Conservation (phyloP, 2,329 filamentous ascomycete species). For the Arthrobotrys megalospora region DNA sequence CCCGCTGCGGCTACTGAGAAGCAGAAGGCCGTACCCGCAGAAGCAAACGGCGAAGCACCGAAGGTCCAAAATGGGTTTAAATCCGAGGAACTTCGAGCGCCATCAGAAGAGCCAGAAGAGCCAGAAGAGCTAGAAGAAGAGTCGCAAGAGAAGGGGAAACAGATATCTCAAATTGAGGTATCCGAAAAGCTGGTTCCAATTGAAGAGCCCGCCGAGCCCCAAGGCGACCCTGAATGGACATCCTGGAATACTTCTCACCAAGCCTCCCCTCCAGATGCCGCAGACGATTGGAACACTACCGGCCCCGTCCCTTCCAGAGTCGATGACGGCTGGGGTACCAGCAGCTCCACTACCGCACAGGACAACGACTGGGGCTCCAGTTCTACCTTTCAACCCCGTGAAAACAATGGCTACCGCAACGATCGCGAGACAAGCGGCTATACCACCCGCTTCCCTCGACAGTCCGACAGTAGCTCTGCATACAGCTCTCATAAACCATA, state of each 20-base stretch:
- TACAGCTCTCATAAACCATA: neutral
- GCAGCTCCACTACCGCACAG: neutral
- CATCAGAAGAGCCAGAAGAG: neutral
- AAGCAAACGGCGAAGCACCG: neutral
- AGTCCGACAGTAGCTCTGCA: neutral
- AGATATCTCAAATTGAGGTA: neutral
- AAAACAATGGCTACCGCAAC: neutral
- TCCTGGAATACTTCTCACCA: slow-evolving; percentile 17
- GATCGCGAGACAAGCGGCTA: neutral
- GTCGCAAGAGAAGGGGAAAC: neutral
- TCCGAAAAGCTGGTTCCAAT: neutral
- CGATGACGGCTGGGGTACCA: slow-evolving; percentile 14
- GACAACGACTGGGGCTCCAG: slow-evolving; percentile 3
- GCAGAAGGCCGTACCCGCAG: neutral
- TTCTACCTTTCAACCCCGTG: neutral
- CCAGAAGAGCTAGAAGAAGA: neutral
- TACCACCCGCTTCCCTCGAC: neutral
- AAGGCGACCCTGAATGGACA: slow-evolving; percentile 50
- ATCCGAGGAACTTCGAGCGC: no score
- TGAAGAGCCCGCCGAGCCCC: neutral
- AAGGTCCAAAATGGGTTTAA: neutral
- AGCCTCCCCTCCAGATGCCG: neutral
- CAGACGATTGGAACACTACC: slow-evolving; percentile 23
- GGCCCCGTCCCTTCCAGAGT: slow-evolving; percentile 26
- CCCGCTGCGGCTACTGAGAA: neutral